Evolutionary conservation across 2,329 filamentous ascomycete species (phyloP), one percentile per base, ranked within the genome.

Genomic region (Teratosphaeria zuluensis): DNA sequence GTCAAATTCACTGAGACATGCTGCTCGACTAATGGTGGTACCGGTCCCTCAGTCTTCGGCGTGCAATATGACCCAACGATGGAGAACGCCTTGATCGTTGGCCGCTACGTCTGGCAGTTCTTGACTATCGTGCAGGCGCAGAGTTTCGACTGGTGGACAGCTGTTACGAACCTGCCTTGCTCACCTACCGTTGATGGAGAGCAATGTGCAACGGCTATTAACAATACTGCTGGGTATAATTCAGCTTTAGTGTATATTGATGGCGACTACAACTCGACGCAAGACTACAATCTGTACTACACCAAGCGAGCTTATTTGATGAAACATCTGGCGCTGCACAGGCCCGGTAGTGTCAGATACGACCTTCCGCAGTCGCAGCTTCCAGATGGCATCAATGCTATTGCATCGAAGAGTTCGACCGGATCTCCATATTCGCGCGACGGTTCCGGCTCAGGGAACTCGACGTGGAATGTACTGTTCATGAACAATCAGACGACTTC

Each of bases 131-230:
- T 56, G 6, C 54, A 62, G n/a, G 59, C 59, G 3, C 31, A 58
- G 19, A 56, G 51, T n/a, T 62, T 62, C 52, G 61, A 62, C 38
- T 61, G 61, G 61, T 62, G 61, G 61, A 62, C 61, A 4, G 61
- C 61, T 14, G 61, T 60, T 30, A 56, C 59, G 11, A 42, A 56
- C 31, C 42, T 62, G 30, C 61, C 61, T 5, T 62, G 61, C 57
- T 62, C 61, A 6, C 61, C 61, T 9, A 59, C 42, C 4, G 54
- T 61, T 16, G 57, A 61, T 16, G 57, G 59, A 35, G 19, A 53
- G 31, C 54, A 58, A 48, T 62, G 61, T 35, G 54, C 52, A 24
- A 59, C 54, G n/a, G 59, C 56, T 4, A 59, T 62, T 54, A 62
- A 62, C 46, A 42, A 61, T 30, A 62, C 61, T 9, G 56, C 61